phyloP scores from a whole-genome alignment of 768 basidiomycete species.

The Xerocomellus intermedius region DNA sequence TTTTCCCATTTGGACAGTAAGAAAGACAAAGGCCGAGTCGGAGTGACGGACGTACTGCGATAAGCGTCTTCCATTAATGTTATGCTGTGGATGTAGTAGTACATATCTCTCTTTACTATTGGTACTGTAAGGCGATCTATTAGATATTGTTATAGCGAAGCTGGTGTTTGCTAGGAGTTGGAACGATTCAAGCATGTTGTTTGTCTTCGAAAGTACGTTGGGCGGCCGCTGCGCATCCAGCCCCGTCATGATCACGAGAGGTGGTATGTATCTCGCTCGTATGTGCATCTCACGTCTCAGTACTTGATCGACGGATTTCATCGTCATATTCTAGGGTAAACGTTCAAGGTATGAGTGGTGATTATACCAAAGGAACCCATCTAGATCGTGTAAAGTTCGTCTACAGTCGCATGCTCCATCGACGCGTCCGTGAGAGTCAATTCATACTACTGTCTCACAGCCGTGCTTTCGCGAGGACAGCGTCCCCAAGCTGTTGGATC shows the following conservation, averaged over 20 bases:
- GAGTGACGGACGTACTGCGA: too few species aligned
- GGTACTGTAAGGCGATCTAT: too few species aligned
- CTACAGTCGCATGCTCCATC: background rate
- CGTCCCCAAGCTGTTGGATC: background rate
- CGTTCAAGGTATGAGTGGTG: conserved; percentile 6
- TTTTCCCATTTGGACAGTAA: conserved; percentile 19
- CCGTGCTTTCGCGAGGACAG: conserved; percentile 14
- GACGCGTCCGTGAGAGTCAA: background rate
- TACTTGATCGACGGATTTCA: background rate
- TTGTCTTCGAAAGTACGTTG: too few species aligned
- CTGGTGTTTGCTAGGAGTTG: too few species aligned
- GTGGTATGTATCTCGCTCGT: too few species aligned
- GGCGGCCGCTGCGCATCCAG: too few species aligned
- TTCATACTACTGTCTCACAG: conserved; percentile 8
- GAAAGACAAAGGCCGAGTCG: background rate
- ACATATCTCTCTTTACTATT: too few species aligned
- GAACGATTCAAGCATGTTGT: too few species aligned
- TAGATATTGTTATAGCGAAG: too few species aligned
- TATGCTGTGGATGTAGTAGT: background rate
- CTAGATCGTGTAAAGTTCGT: background rate
- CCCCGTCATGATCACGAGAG: too few species aligned
- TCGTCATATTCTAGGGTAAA: background rate
- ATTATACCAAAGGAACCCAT: background rate
- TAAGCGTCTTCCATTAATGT: too few species aligned
- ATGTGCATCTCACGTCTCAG: too few species aligned